A percentile compares a stretch with the other conserved stretches of the same genome.
phyloP scores from a whole-genome alignment of 257 asterid species.

The Przewalskia tangutica region DNA sequence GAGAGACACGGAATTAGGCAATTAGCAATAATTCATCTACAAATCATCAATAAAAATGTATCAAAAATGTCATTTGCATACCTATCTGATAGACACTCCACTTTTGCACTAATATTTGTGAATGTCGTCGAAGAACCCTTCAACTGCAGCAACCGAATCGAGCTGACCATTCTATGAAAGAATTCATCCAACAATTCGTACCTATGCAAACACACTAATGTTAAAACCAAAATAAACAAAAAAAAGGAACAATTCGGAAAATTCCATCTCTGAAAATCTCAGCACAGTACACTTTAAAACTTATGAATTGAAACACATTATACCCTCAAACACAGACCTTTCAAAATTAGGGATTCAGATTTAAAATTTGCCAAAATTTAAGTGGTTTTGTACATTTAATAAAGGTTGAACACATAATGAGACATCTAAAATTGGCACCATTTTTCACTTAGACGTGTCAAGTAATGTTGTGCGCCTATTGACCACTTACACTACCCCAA shows the following conservation, averaged over 20 bases:
- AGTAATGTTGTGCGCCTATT: too few species aligned
- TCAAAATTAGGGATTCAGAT: too few species aligned
- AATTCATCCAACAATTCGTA: conserved; percentile 62
- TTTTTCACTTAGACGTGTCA: too few species aligned
- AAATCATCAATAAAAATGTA: background rate
- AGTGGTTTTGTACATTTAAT: background rate
- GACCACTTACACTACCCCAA: too few species aligned
- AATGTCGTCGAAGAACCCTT: conserved; percentile 47
- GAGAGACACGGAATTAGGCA: background rate
- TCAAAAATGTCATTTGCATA: conserved; percentile 7
- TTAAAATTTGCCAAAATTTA: too few species aligned
- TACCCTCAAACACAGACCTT: too few species aligned
- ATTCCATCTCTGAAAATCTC: background rate
- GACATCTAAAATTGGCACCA: too few species aligned
- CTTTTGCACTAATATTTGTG: conserved; percentile 47
- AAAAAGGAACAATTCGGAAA: background rate
- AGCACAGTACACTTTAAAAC: background rate
- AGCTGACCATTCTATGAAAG: conserved; percentile 63
- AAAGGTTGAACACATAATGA: too few species aligned
- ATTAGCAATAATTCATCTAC: background rate
- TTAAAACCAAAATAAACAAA: background rate
- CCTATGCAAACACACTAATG: conserved; percentile 28
- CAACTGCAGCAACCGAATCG: conserved; percentile 54
- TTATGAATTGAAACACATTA: too few species aligned
- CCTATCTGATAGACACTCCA: conserved; percentile 71